Evolutionary conservation across 2,329 filamentous ascomycete genomes (phyloP).

Genomic region (Beauveria sp.): DNA sequence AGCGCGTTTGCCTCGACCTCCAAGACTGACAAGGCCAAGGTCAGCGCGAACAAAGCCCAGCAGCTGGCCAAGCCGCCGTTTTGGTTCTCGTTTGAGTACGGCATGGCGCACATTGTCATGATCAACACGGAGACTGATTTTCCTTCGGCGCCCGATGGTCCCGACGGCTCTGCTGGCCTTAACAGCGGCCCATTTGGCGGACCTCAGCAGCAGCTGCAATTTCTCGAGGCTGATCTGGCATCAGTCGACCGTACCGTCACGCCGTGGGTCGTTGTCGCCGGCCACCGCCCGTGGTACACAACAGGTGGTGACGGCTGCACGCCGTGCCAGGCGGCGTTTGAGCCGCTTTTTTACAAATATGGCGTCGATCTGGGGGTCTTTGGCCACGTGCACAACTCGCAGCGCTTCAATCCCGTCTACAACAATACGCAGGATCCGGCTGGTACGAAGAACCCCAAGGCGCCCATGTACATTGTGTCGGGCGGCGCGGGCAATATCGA

Average conservation of each 20-base stretch:
- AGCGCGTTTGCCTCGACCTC: constrained; percentile 43
- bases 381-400: constrained; percentile 51
- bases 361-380: constrained; percentile 50
- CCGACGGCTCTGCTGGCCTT: constrained; percentile 21
- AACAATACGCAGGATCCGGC: constrained; percentile 28
- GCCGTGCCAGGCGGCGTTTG: constrained; percentile 44
- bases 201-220: constrained; percentile 42
- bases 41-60: constrained; percentile 37
- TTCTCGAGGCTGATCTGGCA: constrained; percentile 46
- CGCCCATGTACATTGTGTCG: constrained; percentile 34
- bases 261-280: constrained; percentile 32
- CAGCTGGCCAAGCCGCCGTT: constrained; percentile 24
- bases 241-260: constrained; percentile 48
- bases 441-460: constrained; percentile 28
- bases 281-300: constrained; percentile 43
- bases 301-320: constrained; percentile 30
- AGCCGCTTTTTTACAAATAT: constrained; percentile 45
- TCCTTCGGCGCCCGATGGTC: constrained; percentile 21
- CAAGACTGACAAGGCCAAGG: constrained; percentile 29
- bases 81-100: constrained; percentile 23
- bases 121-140: constrained; percentile 28
- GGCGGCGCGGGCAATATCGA: constrained; percentile 52
- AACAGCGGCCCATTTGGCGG: constrained; percentile 43
- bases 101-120: constrained; percentile 23
- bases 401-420: constrained; percentile 40